Evolutionary conservation across 1,284 basidiomycete species (phyloP).

Genomic region (Phlebopus sp.): DNA sequence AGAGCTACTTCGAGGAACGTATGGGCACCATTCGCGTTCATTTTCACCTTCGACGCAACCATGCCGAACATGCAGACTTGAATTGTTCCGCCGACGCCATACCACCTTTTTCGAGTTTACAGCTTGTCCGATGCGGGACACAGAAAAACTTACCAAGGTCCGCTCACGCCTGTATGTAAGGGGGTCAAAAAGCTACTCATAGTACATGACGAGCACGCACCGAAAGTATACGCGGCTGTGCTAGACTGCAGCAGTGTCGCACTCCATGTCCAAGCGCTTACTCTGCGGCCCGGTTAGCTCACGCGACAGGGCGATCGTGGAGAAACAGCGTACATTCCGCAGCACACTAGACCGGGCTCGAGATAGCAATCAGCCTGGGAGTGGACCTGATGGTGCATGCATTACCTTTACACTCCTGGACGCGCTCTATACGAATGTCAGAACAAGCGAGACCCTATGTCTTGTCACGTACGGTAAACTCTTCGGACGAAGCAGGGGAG

Average conservation of each 20-base stretch:
- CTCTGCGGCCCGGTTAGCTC: constrained; percentile 35
- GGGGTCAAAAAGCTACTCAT: constrained; percentile 3
- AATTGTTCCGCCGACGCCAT: constrained; percentile 51
- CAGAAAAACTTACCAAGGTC: constrained; percentile 39
- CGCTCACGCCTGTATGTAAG: constrained; percentile 39
- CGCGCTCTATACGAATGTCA: constrained; percentile 32
- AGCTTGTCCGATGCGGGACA: background rate
- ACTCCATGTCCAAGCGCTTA: constrained; percentile 61
- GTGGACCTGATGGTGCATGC: background rate
- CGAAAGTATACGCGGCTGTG: constrained; percentile 53
- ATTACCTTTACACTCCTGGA: constrained; percentile 47
- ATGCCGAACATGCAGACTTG: constrained; percentile 60
- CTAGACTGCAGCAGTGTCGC: constrained; percentile 58
- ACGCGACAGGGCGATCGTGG: background rate
- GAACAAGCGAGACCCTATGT: background rate
- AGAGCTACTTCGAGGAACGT: constrained; percentile 48
- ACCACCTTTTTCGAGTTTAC: constrained; percentile 40
- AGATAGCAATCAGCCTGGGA: constrained; percentile 21
- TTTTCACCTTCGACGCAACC: constrained; percentile 57
- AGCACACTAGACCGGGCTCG: constrained; percentile 64
- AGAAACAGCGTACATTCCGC: constrained; percentile 45
- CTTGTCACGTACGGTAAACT: constrained; percentile 45
- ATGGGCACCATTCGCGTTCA: constrained; percentile 56
- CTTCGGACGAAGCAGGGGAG: constrained; percentile 49
- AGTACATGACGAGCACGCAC: constrained; percentile 22